Percentiles rank a stretch among this genome's conserved stretches.
phyloP scores from a whole-genome alignment of 2,329 filamentous ascomycete genomes.

The Diplodia scrobiculata region DNA sequence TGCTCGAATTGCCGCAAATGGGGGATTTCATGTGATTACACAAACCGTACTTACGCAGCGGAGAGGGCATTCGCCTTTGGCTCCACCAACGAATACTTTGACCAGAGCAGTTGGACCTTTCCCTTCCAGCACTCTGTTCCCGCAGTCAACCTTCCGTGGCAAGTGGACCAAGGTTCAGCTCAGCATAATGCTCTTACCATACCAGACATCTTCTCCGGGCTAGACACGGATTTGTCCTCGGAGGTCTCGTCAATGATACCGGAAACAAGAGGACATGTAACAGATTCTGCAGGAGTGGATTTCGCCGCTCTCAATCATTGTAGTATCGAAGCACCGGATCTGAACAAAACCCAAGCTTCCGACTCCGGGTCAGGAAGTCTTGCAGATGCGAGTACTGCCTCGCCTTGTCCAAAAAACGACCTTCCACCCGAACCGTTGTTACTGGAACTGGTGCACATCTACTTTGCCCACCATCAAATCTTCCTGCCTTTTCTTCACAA shows the following conservation, averaged over 20 bases:
- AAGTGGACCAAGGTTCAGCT: too few species aligned
- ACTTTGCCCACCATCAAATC: not conserved
- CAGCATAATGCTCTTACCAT: not conserved
- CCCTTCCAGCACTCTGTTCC: not conserved
- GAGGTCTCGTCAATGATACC: not conserved
- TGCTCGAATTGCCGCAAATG: slow-evolving; percentile 15
- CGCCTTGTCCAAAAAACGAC: not conserved
- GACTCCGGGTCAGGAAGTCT: not conserved
- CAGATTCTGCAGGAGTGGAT: too few species aligned
- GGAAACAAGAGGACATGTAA: not conserved
- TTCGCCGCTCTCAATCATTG: not conserved
- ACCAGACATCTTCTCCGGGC: not conserved
- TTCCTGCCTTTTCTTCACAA: slow-evolving; percentile 39
- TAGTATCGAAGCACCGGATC: not conserved
- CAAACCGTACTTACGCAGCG: slow-evolving; percentile 1
- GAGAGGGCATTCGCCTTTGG: not conserved
- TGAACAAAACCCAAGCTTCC: not conserved
- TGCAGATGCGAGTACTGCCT: not conserved
- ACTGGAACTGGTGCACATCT: slow-evolving; percentile 8
- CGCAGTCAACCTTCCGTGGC: not conserved
- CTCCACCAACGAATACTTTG: not conserved
- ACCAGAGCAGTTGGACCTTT: not conserved
- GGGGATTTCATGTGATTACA: slow-evolving; percentile 12
- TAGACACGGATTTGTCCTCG: not conserved
- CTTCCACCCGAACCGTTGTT: not conserved